These are phyloP conservation scores for Cryptococcus jaspeensis DNA, from an alignment of 1,284 basidiomycete genomes.

Conservation along the genomic window DNA sequence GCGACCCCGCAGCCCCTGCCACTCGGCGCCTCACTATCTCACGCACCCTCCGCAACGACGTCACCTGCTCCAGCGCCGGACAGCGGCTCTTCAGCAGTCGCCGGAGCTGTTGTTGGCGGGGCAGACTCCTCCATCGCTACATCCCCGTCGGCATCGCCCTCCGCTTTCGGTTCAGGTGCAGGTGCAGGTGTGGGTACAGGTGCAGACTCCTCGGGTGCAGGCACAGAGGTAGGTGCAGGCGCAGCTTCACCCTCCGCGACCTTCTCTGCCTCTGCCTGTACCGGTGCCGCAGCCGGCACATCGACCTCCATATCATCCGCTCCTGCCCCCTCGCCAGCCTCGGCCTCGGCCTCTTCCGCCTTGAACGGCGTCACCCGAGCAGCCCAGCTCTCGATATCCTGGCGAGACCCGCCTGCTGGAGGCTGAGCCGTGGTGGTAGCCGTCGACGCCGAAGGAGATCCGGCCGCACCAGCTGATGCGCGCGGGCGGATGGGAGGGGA, in stretches of 20 bases:
- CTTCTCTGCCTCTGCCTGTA: no score
- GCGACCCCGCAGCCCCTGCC: no score
- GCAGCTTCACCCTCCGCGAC: no score
- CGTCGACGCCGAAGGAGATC: background rate
- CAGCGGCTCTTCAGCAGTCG: no score
- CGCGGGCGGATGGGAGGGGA: background rate
- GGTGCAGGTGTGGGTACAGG: no score
- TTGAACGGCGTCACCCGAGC: background rate
- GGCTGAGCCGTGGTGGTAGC: background rate
- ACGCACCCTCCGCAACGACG: conserved; percentile 24
- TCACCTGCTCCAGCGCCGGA: conserved; percentile 23
- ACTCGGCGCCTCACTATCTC: background rate
- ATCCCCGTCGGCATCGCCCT: background rate
- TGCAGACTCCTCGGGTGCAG: no score
- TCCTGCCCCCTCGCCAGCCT: background rate
- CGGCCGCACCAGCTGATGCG: background rate
- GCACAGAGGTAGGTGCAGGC: no score
- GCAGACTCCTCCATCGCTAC: conserved; percentile 2
- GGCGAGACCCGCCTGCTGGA: background rate
- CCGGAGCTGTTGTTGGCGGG: background rate
- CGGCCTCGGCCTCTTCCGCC: background rate
- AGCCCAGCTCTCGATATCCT: conserved; percentile 10
- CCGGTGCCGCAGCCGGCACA: no score
- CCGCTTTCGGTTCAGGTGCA: no score
- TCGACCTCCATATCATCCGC: conserved; percentile 1